These are phyloP conservation scores for Waitea zeae DNA, from an alignment of 1,284 basidiomycete genomes.

Conservation along the genomic window DNA sequence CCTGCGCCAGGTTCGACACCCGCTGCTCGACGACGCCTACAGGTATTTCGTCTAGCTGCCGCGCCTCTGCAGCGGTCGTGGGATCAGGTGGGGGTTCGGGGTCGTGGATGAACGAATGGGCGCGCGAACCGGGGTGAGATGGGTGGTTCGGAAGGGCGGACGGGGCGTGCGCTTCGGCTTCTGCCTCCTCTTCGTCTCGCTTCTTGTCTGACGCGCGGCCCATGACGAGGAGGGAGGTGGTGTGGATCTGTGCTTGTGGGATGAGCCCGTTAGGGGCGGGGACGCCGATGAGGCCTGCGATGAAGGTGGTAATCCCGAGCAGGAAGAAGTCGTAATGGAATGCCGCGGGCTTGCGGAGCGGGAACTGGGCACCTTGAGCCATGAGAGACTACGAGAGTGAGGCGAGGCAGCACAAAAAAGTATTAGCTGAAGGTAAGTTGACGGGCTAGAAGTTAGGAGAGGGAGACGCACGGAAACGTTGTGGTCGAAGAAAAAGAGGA, in stretches of 20 bases:
- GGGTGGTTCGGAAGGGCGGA: not conserved
- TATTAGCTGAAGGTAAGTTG: not conserved
- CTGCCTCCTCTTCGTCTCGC: slow-evolving; percentile 16
- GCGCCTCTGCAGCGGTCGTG: slow-evolving; percentile 9
- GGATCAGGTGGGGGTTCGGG: slow-evolving; percentile 8
- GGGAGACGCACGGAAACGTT: slow-evolving; percentile 65
- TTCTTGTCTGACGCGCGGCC: slow-evolving; percentile 27
- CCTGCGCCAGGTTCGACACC: slow-evolving; percentile 77
- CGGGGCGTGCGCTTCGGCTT: not conserved
- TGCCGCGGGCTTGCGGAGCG: slow-evolving; percentile 80
- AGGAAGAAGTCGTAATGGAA: slow-evolving; percentile 88
- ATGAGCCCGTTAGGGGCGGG: slow-evolving; percentile 94
- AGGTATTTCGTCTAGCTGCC: slow-evolving; percentile 40
- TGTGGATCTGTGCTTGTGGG: slow-evolving; percentile 93
- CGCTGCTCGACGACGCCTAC: slow-evolving; percentile 79
- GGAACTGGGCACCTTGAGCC: slow-evolving; percentile 85
- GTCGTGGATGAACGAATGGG: slow-evolving; percentile 1
- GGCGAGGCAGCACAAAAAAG: not conserved
- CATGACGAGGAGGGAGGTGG: slow-evolving; percentile 71
- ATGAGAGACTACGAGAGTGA: slow-evolving; percentile 52
- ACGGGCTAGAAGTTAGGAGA: no score
- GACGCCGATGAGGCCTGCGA: slow-evolving; percentile 79
- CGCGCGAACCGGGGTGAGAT: not conserved
- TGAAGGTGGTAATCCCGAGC: slow-evolving; percentile 83
- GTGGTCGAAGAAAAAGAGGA: slow-evolving; percentile 68